Evolutionary conservation across 441 rosid species (phyloP), one percentile per base, ranked within the genome.

Genomic region (Arabidopsis lyrata): DNA sequence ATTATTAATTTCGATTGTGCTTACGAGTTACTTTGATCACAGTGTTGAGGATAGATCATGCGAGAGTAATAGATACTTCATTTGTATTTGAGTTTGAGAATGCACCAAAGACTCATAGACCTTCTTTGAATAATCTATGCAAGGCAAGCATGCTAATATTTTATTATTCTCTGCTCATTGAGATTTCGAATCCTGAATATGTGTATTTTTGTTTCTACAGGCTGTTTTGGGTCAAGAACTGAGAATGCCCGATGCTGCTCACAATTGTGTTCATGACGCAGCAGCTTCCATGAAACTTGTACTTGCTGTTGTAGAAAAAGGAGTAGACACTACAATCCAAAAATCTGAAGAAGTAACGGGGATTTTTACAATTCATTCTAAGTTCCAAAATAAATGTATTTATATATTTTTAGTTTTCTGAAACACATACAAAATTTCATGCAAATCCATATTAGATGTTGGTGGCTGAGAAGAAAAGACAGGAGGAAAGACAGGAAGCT

Each of bases 21-120:
- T 69, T 52, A 70, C 41, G 15, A 55, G 42, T 63, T 66, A 53
- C 58, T 75, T 57, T 69, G 52, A 32, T 79, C 75, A 59, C 90
- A 95, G 99, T 88, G 63, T 67, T 95, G 78, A 92, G 82, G 91
- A 34, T 95, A 44, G 95, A 92, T 79, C 96, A 92, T 81, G 87
- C 88, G 5, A 87, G 90, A 80, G 92, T 95, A 29, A 79, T 95
- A 45, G 99, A 95, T 75, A 92, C 99, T 44, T 82, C 98, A 2
- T 77, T 82, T 75, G 81, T 92, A 79, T 95, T 87, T 86, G 86
- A 81, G 78, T 80, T 73, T 81, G 22, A 62, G 6, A 81, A 76
- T 68, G 84, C 77, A 24, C 38, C 69, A 20, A 53, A 39, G 44
- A 12, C 34, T 50, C 68, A 75, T 72, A 77, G 72, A 66, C 95